phyloP scores from a whole-genome alignment of 768 basidiomycete species.

The Cytidiella melzeri region DNA sequence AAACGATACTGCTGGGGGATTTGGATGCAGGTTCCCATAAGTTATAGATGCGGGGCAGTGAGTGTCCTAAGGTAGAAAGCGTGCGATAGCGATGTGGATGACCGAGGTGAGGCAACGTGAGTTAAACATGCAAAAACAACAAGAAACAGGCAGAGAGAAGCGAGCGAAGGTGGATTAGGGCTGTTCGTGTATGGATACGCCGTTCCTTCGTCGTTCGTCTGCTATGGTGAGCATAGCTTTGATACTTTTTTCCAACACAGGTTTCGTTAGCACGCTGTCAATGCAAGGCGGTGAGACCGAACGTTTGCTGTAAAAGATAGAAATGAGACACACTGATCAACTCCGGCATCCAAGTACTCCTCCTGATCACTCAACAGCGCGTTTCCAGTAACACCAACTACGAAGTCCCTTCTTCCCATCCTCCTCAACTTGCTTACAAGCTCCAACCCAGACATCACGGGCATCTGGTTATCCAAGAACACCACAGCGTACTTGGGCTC shows the following conservation, averaged over 20 bases:
- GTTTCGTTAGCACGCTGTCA: constrained; percentile 69
- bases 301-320: not conserved
- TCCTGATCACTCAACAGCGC: constrained; percentile 26
- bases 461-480: constrained; percentile 78
- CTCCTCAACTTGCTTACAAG: constrained; percentile 59
- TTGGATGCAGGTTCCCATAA: too few species aligned
- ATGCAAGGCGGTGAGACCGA: not conserved
- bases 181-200: constrained; percentile 1
- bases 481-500: constrained; percentile 35
- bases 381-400: constrained; percentile 71
- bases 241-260: constrained; percentile 56
- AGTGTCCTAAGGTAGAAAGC: too few species aligned
- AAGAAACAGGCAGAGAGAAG: not conserved
- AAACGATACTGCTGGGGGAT: too few species aligned
- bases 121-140: not conserved
- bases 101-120: not conserved
- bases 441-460: constrained; percentile 68
- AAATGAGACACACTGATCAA: not conserved
- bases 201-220: constrained; percentile 31
- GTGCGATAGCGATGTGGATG: not conserved
- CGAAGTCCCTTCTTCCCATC: constrained; percentile 63
- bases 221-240: constrained; percentile 37
- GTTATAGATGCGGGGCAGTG: not conserved
- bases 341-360: constrained; percentile 5
- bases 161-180: not conserved